Evolutionary conservation across 2,329 filamentous ascomycete species (phyloP), one percentile per base, ranked within the genome.

Genomic region (Ophiostoma ips): DNA sequence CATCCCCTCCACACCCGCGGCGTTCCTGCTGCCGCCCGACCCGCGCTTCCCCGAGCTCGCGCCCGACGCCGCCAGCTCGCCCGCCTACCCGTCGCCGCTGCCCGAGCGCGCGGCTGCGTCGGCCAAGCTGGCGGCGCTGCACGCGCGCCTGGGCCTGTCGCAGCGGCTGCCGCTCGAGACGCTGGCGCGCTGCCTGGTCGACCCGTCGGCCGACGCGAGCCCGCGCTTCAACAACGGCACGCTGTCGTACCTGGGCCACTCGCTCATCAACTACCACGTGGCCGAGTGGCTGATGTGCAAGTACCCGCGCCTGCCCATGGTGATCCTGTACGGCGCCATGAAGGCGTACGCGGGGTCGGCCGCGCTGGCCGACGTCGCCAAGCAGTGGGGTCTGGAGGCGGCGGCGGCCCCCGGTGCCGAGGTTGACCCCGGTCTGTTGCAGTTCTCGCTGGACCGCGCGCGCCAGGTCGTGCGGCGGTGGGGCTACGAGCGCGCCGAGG

Each of bases 381-480:
- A 75, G 55, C 84, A 92, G 68, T 98, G 92, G 92, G 92, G 92
- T 67, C 80, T 96, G 15, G 90, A 96, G 64, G 69, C 73, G 40
- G 90, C 87, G n/a, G 86, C 84, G 11, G 83, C 80, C 18, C 92
- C 92, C 0, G 92, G 90, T 47, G 79, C 79, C 52, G 90, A 96
- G 68, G 89, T 96, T 50, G 92, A 98, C 63, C 83, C 89, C 0
- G 92, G 90, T 6, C 71, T 94, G 49, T 71, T 98, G 53, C 92
- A 96, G 63, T 94, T 88, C 72, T 69, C 68, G 67, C 67, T 67
- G 62, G 65, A 73, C 49, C 61, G 64, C 47, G 62, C 67, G 15
- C 70, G 71, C 18, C 61, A 70, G 19, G 62, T 68, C 46, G 65
- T 69, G 63, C 71, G 62, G 54, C 71, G 61, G 55, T 76, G 69